These are phyloP conservation scores for Fusarium torreyae DNA, from an alignment of 2,329 filamentous ascomycete genomes.

Conservation along the genomic window DNA sequence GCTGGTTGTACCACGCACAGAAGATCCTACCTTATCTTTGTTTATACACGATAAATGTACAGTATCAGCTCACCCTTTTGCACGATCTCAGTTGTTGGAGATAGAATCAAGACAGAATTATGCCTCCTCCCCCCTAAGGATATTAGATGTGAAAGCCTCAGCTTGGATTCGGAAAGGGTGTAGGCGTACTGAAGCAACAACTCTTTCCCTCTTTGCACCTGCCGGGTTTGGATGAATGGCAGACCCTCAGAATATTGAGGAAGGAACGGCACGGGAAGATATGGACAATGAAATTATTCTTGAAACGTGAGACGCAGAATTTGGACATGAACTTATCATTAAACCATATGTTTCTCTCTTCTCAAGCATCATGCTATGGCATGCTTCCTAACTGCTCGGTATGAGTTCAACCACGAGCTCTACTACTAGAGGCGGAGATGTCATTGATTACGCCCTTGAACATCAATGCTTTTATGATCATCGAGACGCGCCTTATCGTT, in stretches of 20 bases:
- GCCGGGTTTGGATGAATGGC: not conserved
- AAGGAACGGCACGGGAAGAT: not conserved
- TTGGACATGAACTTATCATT: not conserved
- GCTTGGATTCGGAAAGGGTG: too few species aligned
- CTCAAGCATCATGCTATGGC: not conserved
- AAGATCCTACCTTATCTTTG: too few species aligned
- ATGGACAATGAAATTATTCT: not conserved
- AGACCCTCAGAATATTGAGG: not conserved
- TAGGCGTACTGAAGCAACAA: too few species aligned
- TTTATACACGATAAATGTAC: too few species aligned
- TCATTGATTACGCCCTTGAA: constrained; percentile 48
- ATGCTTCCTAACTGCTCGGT: not conserved
- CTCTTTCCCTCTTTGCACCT: not conserved
- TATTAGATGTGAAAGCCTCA: too few species aligned
- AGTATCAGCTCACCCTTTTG: too few species aligned
- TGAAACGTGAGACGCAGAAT: not conserved
- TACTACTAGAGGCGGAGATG: constrained; percentile 24
- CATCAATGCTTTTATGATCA: constrained; percentile 51
- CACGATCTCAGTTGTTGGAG: too few species aligned
- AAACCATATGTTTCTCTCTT: not conserved
- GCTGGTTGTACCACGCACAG: not conserved
- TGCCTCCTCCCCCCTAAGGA: too few species aligned
- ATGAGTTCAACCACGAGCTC: constrained; percentile 22
- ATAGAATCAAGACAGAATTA: too few species aligned
- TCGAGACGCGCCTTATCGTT: constrained; percentile 47